Conservation (phyloP, 1,284 basidiomycete species). For the Ganoderma lingzhi region DNA sequence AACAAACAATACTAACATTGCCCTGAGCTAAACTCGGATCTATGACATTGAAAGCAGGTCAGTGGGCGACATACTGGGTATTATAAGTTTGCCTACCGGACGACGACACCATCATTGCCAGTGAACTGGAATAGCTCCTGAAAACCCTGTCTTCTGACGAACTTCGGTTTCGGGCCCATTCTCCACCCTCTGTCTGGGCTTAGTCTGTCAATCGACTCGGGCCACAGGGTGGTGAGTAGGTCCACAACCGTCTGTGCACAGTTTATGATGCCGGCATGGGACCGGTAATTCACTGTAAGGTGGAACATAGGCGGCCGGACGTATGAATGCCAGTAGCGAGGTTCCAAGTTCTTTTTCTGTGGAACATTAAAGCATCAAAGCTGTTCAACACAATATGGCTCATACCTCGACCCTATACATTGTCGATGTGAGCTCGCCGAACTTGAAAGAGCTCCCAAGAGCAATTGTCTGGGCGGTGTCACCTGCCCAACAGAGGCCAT, state of each 20-base stretch:
- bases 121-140: constrained; percentile 54
- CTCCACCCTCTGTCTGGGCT: constrained; percentile 64
- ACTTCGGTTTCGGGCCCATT: constrained; percentile 65
- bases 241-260: constrained; percentile 71
- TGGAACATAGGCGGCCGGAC: constrained; percentile 59
- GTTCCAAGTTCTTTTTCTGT: background rate
- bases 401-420: constrained; percentile 70
- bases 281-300: constrained; percentile 72
- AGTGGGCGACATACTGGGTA: background rate
- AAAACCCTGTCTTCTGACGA: constrained; percentile 50
- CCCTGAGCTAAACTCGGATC: background rate
- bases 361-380: background rate
- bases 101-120: constrained; percentile 62
- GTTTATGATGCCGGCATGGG: constrained; percentile 71
- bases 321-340: background rate
- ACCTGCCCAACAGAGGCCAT: constrained; percentile 81
- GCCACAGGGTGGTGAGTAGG: constrained; percentile 69
- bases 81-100: constrained; percentile 42
- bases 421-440: constrained; percentile 75
- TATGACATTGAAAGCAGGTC: background rate
- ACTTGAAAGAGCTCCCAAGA: constrained; percentile 74
- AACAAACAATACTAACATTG: background rate
- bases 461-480: constrained; percentile 85
- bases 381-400: background rate
- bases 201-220: constrained; percentile 68